Conservation (phyloP, 1,139 yeast species). For the Lodderomyces oxycetoniae region DNA sequence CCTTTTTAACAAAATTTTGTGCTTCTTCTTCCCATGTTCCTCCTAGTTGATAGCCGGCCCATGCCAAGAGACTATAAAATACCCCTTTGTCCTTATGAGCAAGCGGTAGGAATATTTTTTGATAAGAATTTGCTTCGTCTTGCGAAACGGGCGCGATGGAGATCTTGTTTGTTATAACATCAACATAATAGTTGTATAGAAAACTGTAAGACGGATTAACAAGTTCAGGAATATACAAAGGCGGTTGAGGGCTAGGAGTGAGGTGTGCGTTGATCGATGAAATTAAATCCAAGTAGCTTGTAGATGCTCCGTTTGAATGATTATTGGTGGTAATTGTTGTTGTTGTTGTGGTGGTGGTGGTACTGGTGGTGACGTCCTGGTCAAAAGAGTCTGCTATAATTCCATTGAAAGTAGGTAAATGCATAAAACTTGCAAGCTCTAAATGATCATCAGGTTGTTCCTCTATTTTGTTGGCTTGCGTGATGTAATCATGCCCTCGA, state of each 20-base stretch:
- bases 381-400: too few species aligned
- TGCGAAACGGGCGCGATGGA: conserved; percentile 58
- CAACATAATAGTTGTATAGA: conserved; percentile 63
- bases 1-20: conserved; percentile 40
- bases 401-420: too few species aligned
- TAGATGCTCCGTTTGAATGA: conserved; percentile 3
- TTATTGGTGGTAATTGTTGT: conserved; percentile 7
- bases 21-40: conserved; percentile 44
- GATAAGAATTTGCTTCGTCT: conserved; percentile 59
- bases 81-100: conserved; percentile 68
- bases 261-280: conserved; percentile 17
- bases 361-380: too few species aligned
- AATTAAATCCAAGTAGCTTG: conserved; percentile 16
- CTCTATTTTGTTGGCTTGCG: too few species aligned
- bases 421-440: too few species aligned
- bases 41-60: conserved; percentile 70
- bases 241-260: conserved; percentile 17
- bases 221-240: conserved; percentile 19
- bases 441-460: too few species aligned
- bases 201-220: conserved; percentile 19
- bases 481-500: too few species aligned
- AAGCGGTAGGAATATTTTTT: conserved; percentile 71
- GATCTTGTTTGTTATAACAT: conserved; percentile 52
- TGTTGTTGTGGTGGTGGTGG: too few species aligned
- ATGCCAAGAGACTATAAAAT: conserved; percentile 64